These are phyloP conservation scores for Narthecium ossifragum DNA, from an alignment of 106 monocot genomes.

Conservation along the genomic window DNA sequence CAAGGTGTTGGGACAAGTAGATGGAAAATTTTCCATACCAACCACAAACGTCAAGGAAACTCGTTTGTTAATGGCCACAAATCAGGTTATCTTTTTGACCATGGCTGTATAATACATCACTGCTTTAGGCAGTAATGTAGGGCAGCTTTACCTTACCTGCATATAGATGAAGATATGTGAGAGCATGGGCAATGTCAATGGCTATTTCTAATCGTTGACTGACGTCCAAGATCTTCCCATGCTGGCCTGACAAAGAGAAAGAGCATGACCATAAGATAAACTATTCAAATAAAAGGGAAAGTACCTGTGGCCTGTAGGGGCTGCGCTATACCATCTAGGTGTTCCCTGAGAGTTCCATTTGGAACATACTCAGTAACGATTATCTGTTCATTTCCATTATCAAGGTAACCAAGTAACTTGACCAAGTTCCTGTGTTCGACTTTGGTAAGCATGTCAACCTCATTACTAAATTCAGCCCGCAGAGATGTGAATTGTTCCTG, in stretches of 20 bases:
- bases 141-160: too few species aligned
- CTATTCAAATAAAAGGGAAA: not conserved
- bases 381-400: conserved; percentile 69
- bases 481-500: conserved; percentile 54
- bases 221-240: conserved; percentile 59
- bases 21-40: too few species aligned
- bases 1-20: too few species aligned
- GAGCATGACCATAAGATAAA: too few species aligned
- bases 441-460: conserved; percentile 78
- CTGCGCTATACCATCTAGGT: conserved; percentile 69
- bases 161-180: conserved; percentile 91
- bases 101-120: too few species aligned
- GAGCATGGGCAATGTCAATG: conserved; percentile 82
- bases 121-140: too few species aligned
- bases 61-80: too few species aligned
- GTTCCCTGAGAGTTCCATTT: conserved; percentile 90
- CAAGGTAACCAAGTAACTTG: conserved; percentile 63
- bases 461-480: conserved; percentile 66
- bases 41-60: too few species aligned
- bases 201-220: conserved; percentile 75
- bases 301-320: not conserved
- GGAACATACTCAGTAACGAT: conserved; percentile 74
- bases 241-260: conserved; percentile 34
- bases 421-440: conserved; percentile 75
- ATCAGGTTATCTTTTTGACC: too few species aligned